phyloP scores from a whole-genome alignment of 2,329 filamentous ascomycete genomes.

The Xylariaceae sp. region DNA sequence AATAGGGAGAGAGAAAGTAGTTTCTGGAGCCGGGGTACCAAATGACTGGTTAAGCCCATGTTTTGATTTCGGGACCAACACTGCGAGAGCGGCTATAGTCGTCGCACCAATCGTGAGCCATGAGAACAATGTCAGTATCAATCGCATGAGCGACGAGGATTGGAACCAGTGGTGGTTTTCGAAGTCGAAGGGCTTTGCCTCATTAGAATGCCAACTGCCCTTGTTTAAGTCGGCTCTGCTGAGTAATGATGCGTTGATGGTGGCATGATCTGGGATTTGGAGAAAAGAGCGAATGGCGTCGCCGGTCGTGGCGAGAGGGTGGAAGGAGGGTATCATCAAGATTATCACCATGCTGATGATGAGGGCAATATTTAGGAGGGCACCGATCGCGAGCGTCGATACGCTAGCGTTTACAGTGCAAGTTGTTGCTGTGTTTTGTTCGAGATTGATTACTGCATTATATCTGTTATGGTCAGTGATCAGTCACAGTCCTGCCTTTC shows the following conservation, averaged over 20 bases:
- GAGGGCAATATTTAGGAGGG: conserved; percentile 26
- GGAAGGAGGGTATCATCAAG: conserved; percentile 24
- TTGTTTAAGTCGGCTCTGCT: conserved; percentile 43
- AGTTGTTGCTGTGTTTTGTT: conserved; percentile 29
- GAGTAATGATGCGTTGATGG: conserved; percentile 41
- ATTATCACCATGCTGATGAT: conserved; percentile 27
- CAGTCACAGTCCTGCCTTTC: neutral
- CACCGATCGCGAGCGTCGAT: conserved; percentile 38
- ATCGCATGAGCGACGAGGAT: conserved; percentile 40
- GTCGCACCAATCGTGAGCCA: conserved; percentile 39
- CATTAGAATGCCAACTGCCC: conserved; percentile 41
- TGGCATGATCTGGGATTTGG: conserved; percentile 26
- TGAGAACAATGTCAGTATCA: conserved; percentile 37
- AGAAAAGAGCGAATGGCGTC: conserved; percentile 32
- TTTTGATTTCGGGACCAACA: conserved; percentile 26
- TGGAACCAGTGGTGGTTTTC: conserved; percentile 43
- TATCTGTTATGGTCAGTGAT: conserved; percentile 35
- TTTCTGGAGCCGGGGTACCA: conserved; percentile 34
- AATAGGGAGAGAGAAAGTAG: conserved; percentile 30
- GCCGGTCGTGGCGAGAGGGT: conserved; percentile 31
- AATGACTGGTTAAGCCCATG: conserved; percentile 34
- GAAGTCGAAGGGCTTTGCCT: conserved; percentile 42
- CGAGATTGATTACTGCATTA: conserved; percentile 48
- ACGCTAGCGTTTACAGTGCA: conserved; percentile 43
- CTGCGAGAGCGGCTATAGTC: conserved; percentile 36